Base-by-base conservation (phyloP, 306 rosid species). In the Acacia confusa region DNA sequence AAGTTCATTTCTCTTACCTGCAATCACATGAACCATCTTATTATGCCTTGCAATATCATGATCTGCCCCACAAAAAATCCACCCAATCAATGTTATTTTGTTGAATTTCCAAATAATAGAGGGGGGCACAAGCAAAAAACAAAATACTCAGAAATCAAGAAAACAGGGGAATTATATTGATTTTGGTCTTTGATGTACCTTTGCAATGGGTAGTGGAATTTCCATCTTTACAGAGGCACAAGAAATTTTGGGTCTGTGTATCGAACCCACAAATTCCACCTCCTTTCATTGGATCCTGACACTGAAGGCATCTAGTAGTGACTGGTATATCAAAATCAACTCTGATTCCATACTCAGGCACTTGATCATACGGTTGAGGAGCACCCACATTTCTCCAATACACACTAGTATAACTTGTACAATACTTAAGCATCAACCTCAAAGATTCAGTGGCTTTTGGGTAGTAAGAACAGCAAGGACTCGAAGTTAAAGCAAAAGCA, bases 231-330 rank as follows among this genome's bases (percentile, higher is more conserved):
- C 99, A 95, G 0, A 92, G 85, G 78, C 99, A 95, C 88, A 83
- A 12, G 84, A 95, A 95, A 63, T 69, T 86, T 72, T 88, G 92
- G 0, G 79, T 81, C 19, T 57, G 41, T 0, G 89, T 85, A 32
- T 92, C 91, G 81, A 90, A 95, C 41, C 99, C 99, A 79, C 99
- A 95, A 22, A 89, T 89, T 0, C 99, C 99, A 10, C 91, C 94
- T 9, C 99, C 98, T 60, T 92, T 95, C 79, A 82, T 27, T 5
- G 87, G 87, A 72, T 95, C 99, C 69, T 93, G 92, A 48, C 98
- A 95, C 79, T 84, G 96, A 79, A 95, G 97, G 84, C 99, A 95
- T 7, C 79, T 78, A 0, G 92, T 89, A 1, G 97, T 95, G 2
- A 93, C 96, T 0, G 95, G 97, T 14, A 93, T 86, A 72, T 90